Percentiles rank a stretch among this genome's conserved stretches.
phyloP scores from a whole-genome alignment of 208 protist species.

The Trypanosoma melophagium region DNA sequence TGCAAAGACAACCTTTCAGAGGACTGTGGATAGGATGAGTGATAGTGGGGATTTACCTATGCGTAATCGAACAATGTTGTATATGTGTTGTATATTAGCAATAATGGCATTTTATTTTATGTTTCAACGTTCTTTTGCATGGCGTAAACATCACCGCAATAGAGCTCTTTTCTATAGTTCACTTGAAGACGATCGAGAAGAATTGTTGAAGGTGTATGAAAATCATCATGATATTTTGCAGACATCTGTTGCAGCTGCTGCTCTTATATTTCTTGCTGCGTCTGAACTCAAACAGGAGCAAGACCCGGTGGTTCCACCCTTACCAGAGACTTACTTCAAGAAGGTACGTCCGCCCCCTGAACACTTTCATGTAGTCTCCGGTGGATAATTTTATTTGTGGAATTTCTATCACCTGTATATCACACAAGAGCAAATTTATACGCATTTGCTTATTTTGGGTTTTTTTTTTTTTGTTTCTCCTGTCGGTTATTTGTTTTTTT shows the following conservation, averaged over 20 bases:
- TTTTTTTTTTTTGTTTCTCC: neutral
- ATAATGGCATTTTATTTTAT: constrained; percentile 50
- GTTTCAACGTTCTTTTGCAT: constrained; percentile 69
- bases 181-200: constrained; percentile 44
- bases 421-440: constrained; percentile 4
- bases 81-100: constrained; percentile 45
- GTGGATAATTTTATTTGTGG: constrained; percentile 27
- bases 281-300: constrained; percentile 35
- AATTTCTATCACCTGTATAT: constrained; percentile 3
- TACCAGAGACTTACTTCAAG: constrained; percentile 49
- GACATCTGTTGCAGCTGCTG: constrained; percentile 50
- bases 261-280: constrained; percentile 63
- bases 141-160: constrained; percentile 39
- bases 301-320: constrained; percentile 48
- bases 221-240: constrained; percentile 50
- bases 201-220: constrained; percentile 43
- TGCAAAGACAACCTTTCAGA: constrained; percentile 67
- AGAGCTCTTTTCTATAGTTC: constrained; percentile 57
- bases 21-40: constrained; percentile 47
- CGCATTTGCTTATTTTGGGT: neutral
- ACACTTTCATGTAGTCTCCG: constrained; percentile 68
- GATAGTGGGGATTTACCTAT: constrained; percentile 73
- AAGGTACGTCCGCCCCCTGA: constrained; percentile 46
- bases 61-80: constrained; percentile 42
- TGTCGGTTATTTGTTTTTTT: constrained; percentile 6